Evolutionary conservation across 306 rosid genomes (phyloP).

Genomic region (Gillenia trifoliata): DNA sequence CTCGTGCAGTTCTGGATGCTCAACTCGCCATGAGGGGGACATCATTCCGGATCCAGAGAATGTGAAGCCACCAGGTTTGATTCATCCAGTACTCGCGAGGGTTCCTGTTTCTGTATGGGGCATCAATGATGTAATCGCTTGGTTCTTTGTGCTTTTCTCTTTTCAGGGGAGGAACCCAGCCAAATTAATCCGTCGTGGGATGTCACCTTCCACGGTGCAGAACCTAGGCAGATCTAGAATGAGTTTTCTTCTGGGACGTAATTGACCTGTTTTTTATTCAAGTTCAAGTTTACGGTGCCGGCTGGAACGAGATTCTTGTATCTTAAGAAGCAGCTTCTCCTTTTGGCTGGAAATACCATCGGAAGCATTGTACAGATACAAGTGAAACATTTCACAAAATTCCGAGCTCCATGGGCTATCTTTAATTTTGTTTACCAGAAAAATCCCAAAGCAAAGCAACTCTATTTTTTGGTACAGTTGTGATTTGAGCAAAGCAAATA

Average conservation of each 20-base stretch:
- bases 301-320: neutral
- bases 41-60: conserved; percentile 18
- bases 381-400: neutral
- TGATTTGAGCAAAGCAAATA: neutral
- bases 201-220: conserved; percentile 17
- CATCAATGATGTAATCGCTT: conserved; percentile 19
- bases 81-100: conserved; percentile 30
- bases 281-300: neutral
- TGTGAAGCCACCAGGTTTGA: conserved; percentile 46
- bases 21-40: conserved; percentile 18
- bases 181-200: conserved; percentile 24
- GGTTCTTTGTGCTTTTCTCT: conserved; percentile 24
- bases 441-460: neutral
- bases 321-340: neutral
- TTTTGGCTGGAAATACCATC: neutral
- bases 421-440: neutral
- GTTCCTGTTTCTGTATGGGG: conserved; percentile 16
- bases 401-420: neutral
- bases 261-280: neutral
- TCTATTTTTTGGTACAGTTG: neutral
- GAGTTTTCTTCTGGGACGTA: neutral
- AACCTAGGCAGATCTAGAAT: conserved; percentile 13
- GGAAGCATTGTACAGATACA: neutral
- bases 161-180: conserved; percentile 33
- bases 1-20: conserved; percentile 27